Percentiles rank a stretch among this genome's conserved stretches.
phyloP scores from a whole-genome alignment of 108 stramenopile species.

The Fragilariopsis cylindrus region DNA sequence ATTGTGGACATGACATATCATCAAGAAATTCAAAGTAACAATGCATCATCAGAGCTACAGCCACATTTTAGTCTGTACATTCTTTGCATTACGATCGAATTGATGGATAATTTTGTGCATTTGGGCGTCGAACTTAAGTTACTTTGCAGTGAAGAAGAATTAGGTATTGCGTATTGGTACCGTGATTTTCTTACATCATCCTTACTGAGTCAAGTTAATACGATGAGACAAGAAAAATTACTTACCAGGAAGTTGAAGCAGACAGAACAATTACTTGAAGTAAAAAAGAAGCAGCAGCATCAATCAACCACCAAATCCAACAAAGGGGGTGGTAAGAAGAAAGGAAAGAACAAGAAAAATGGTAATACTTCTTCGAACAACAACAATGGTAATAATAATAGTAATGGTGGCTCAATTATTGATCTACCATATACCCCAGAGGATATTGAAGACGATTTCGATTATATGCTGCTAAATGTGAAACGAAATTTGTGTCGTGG shows the following conservation, averaged over 20 bases:
- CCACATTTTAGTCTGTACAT: slow-evolving; percentile 69
- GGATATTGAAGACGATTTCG: slow-evolving; percentile 67
- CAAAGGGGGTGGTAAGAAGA: slow-evolving; percentile 44
- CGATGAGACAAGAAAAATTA: slow-evolving; percentile 44
- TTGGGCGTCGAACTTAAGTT: slow-evolving; percentile 66
- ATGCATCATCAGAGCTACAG: slow-evolving; percentile 21
- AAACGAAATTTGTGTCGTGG: slow-evolving; percentile 74
- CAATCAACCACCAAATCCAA: background rate
- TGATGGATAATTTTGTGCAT: slow-evolving; percentile 74
- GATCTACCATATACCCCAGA: slow-evolving; percentile 20
- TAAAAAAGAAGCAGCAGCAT: slow-evolving; percentile 22
- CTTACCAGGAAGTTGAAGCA: slow-evolving; percentile 15
- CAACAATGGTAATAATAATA: background rate
- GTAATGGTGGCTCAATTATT: background rate
- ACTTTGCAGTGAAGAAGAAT: slow-evolving; percentile 58
- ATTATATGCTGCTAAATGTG: slow-evolving; percentile 42
- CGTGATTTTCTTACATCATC: slow-evolving; percentile 75
- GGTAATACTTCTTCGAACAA: background rate
- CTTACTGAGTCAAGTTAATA: slow-evolving; percentile 45
- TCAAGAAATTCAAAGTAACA: slow-evolving; percentile 30
- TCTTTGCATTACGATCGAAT: slow-evolving; percentile 41
- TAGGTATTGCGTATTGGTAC: slow-evolving; percentile 76
- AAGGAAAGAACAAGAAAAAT: slow-evolving; percentile 32
- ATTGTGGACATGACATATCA: slow-evolving; percentile 52
- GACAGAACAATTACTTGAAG: slow-evolving; percentile 14